These are phyloP conservation scores for Endogone sp. DNA, from an alignment of 192 early-diverging fungal genomes.

Conservation along the genomic window DNA sequence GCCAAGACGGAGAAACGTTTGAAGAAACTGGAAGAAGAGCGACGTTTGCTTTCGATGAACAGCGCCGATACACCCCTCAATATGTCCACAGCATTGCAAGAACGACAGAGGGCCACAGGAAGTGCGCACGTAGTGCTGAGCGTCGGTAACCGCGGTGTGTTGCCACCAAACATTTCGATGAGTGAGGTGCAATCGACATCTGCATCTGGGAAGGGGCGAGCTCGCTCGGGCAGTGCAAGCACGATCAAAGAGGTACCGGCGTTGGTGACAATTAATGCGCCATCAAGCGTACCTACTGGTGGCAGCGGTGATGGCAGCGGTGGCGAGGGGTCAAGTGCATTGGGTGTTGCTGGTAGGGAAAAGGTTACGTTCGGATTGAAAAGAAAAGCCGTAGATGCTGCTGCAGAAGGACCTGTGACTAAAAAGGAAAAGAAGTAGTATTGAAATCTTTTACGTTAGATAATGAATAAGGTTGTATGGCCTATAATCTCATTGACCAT, in stretches of 20 bases:
- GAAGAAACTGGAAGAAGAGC: slow-evolving; percentile 78
- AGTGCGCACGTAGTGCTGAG: slow-evolving; percentile 80
- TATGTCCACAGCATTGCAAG: slow-evolving; percentile 65
- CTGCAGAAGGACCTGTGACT: neutral
- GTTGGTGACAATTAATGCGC: neutral
- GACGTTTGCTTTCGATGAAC: slow-evolving; percentile 67
- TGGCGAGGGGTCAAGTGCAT: neutral
- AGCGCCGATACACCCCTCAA: slow-evolving; percentile 74
- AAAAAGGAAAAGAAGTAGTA: neutral
- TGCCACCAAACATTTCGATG: slow-evolving; percentile 8
- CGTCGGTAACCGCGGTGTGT: slow-evolving; percentile 66
- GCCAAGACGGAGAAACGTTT: slow-evolving; percentile 90
- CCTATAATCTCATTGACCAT: too few species aligned
- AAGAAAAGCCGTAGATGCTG: neutral
- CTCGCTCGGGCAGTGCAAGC: neutral
- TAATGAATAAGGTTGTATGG: too few species aligned
- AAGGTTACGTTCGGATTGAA: slow-evolving; percentile 1
- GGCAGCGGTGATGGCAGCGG: too few species aligned
- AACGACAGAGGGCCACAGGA: slow-evolving; percentile 63
- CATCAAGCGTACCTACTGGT: neutral
- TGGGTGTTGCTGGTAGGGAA: neutral
- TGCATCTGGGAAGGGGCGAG: neutral
- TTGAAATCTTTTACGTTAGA: too few species aligned
- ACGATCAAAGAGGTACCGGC: neutral
- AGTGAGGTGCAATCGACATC: neutral